Evolutionary conservation across 805 yeast genomes (phyloP), one percentile per base, ranked within the genome.

Genomic region (Teunomyces lycoperdinae): DNA sequence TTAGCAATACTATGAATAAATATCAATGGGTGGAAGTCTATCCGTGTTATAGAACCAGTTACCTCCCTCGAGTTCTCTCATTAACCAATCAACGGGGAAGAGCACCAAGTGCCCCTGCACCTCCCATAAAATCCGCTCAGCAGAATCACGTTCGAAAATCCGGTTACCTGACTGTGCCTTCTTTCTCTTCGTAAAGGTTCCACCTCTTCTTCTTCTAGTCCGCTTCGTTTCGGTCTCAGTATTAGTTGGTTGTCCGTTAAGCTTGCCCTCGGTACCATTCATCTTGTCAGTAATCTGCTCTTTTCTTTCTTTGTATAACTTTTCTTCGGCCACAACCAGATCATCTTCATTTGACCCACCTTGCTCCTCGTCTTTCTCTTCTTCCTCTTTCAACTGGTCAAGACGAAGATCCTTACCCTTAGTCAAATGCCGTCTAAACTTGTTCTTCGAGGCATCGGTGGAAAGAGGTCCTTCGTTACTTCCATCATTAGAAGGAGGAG

Each of bases 11-110:
- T 42, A 28, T 14, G 44, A 42, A 33, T 87, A 94, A 45, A 94
- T 92, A 62, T 94, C 98, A 47, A 94, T 82, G 1, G 99, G 99
- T 4, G 98, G 97, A 26, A 94, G 73, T 59, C 96, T 82, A 62
- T 94, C 99, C 43, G 95, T 84, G 58, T 85, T 89, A 72, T 89
- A 91, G 64, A 90, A 91, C 98, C 98, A 92, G 61, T 95, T 94
- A 9, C 89, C 92, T 5, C 88, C 81, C 48, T 91, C 96, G 28
- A 90, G 80, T 66, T 94, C 99, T 49, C 83, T 79, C 57, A 79
- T 73, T 38, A 94, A 75, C 99, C 99, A 94, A 51, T 89, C 89
- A 0, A 87, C 77, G 0, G 99, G 98, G 73, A 91, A 92, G n/a
- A 85, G 63, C 5, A 94, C 97, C 55, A 94, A 68, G 61, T 94